Evolutionary conservation across 2,329 filamentous ascomycete genomes (phyloP), one percentile per base, ranked within the genome.

Genomic region (Talaromyces sp.): DNA sequence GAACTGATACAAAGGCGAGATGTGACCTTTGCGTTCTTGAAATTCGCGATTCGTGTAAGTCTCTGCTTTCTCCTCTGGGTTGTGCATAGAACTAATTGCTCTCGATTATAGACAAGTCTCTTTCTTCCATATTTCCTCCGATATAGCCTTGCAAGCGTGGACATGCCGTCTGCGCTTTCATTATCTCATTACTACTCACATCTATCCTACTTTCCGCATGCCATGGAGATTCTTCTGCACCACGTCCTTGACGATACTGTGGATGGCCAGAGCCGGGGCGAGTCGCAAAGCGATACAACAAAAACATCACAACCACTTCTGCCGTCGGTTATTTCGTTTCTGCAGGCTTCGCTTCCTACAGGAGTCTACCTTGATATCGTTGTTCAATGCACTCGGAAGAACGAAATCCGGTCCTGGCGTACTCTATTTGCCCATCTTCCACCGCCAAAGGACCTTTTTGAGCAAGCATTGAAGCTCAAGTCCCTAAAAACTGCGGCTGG

Each of bases 301-400:
- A 61, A 67, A 44, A 69, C 69, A 53, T 66, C 69, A 52, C 68
- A 67, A 34, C 73, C 74, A 5, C 71, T 81, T 2, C 72, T 82
- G 14, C 79, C 80, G 12, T 73, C 73, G 2, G 87, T 73, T 81
- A 89, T 68, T 77, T 90, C 66, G 71, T 93, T 69, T 83, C 87
- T 69, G 76, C 87, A 81, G 61, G 90, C 89, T 0, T 91, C 88
- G 1, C 90, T 92, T 75, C 89, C 88, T 61, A 87, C 72, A 0
- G 72, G 72, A 10, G 71, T 92, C 62, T 99, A 97, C 71, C 87
- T 98, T 16, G 94, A 98, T 69, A 95, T 98, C 62, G 89, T 99
- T 28, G 89, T 99, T 23, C 95, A 96, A 76, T 99, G 95, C 77
- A 97, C 95, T 1, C 89, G 95, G 60, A 99, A 99, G 77, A 99